phyloP scores from a whole-genome alignment of 2,329 filamentous ascomycete species.

The Juglanconis oblonga region DNA sequence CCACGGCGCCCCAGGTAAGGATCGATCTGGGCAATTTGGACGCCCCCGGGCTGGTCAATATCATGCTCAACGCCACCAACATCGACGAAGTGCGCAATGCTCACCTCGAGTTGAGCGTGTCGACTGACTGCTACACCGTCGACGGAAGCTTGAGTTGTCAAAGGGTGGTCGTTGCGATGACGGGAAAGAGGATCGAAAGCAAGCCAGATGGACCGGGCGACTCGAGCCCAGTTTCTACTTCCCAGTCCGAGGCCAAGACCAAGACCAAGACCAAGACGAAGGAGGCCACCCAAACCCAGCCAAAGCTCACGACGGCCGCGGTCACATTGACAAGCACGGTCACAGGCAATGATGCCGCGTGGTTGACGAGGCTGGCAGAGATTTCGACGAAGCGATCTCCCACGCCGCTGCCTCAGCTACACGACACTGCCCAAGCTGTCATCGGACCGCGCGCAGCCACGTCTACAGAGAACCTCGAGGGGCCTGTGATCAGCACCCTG shows the following conservation, averaged over 20 bases:
- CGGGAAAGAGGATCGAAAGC: background rate
- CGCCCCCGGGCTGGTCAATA: background rate
- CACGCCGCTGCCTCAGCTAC: background rate
- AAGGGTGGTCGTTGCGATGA: background rate
- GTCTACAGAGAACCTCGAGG: no score
- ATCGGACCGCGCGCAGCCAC: background rate
- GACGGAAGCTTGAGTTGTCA: background rate
- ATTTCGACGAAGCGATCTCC: background rate
- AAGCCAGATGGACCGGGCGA: background rate
- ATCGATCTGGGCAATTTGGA: slow-evolving; percentile 2
- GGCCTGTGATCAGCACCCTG: background rate
- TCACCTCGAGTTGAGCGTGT: background rate
- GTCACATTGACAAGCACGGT: no score
- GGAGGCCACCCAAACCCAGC: slow-evolving; percentile 32
- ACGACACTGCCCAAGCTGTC: background rate
- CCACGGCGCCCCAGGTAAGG: background rate
- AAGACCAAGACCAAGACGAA: background rate
- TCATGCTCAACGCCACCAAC: slow-evolving; percentile 5
- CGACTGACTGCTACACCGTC: background rate
- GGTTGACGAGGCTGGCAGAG: background rate
- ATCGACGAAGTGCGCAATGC: background rate
- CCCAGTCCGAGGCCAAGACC: background rate
- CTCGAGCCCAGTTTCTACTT: no score
- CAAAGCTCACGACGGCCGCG: background rate
- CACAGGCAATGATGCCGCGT: background rate